These are phyloP conservation scores for Camptophora hylomeconis DNA, from an alignment of 2,329 filamentous ascomycete genomes.

Conservation along the genomic window DNA sequence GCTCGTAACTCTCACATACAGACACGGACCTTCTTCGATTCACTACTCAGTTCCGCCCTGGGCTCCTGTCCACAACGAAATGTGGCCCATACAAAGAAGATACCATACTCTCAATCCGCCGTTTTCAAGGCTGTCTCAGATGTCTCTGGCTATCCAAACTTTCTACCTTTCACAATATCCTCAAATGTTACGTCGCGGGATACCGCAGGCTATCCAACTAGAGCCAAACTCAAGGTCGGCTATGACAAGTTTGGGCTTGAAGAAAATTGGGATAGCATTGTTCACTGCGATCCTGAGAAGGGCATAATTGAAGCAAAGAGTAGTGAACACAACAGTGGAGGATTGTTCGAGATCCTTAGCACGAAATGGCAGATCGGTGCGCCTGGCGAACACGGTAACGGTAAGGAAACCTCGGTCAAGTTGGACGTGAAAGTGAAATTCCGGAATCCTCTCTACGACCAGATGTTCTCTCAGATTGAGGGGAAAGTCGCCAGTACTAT, in stretches of 20 bases:
- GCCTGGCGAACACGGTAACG: slow-evolving; percentile 17
- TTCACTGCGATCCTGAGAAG: slow-evolving; percentile 60
- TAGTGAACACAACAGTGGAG: slow-evolving; percentile 43
- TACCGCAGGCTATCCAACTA: slow-evolving; percentile 43
- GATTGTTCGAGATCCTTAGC: slow-evolving; percentile 32
- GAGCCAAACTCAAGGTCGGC: slow-evolving; percentile 69
- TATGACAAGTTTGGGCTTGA: slow-evolving; percentile 58
- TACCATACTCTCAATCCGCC: slow-evolving; percentile 56
- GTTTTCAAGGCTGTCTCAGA: slow-evolving; percentile 84
- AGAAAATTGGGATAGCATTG: slow-evolving; percentile 67
- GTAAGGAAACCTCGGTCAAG: slow-evolving; percentile 54
- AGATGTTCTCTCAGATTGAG: slow-evolving; percentile 67
- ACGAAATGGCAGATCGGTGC: slow-evolving; percentile 30
- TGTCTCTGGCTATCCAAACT: slow-evolving; percentile 67
- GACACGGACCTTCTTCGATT: slow-evolving; percentile 13
- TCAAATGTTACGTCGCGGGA: slow-evolving; percentile 70
- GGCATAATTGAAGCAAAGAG: slow-evolving; percentile 58
- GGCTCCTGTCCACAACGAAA: slow-evolving; percentile 35
- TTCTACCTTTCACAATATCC: slow-evolving; percentile 80
- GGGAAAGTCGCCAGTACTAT: slow-evolving; percentile 75
- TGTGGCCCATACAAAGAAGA: slow-evolving; percentile 59
- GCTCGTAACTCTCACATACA: slow-evolving; percentile 6
- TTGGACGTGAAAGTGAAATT: slow-evolving; percentile 74
- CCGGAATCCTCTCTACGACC: slow-evolving; percentile 73
- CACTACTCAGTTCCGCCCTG: slow-evolving; percentile 14